A percentile compares a stretch with the other conserved stretches of the same genome.
These are phyloP conservation scores for Candida easanensis DNA, from an alignment of 805 yeast species.

Conservation along the genomic window DNA sequence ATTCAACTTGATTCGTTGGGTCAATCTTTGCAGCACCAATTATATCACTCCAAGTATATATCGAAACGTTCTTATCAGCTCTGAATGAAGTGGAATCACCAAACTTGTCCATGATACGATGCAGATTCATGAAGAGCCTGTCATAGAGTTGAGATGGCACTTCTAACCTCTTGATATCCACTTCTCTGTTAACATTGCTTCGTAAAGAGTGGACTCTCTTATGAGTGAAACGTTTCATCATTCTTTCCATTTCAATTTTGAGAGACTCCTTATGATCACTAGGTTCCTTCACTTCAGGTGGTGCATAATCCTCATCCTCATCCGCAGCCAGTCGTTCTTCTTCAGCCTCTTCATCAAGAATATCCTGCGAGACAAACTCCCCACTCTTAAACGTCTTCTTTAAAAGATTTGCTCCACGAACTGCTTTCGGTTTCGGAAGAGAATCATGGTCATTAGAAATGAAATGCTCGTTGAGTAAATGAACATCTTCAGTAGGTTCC, in stretches of 20 bases:
- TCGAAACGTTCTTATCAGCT: not conserved
- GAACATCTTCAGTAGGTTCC: slow-evolving; percentile 8
- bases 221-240: slow-evolving; percentile 7
- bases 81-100: not conserved
- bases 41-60: not conserved
- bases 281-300: not conserved
- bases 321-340: too few species aligned
- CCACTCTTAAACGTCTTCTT: slow-evolving; percentile 6
- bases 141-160: not conserved
- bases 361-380: slow-evolving; percentile 29
- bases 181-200: not conserved
- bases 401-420: not conserved
- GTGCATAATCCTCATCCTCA: not conserved
- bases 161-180: not conserved
- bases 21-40: not conserved
- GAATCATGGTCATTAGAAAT: not conserved
- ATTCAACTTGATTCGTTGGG: not conserved
- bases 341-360: slow-evolving; percentile 3
- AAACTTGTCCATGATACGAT: not conserved
- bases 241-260: slow-evolving; percentile 11
- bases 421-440: not conserved
- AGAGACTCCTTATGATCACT: slow-evolving; percentile 5
- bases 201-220: not conserved
- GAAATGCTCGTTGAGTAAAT: not conserved
- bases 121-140: not conserved